phyloP scores from a whole-genome alignment of 83 land plant genomes.

The Picea mariana region DNA sequence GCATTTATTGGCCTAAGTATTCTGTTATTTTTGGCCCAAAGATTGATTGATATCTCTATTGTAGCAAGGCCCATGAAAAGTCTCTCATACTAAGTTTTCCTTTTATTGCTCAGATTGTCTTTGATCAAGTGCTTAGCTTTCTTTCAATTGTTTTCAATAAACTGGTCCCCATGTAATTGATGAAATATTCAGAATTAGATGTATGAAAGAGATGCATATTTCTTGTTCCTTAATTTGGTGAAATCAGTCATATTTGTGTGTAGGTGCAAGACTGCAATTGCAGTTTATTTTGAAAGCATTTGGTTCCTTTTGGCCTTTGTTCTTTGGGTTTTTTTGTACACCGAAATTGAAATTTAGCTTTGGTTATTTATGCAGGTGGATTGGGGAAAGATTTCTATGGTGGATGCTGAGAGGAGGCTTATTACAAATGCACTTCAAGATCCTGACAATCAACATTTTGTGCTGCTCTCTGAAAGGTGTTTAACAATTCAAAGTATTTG shows the following conservation, averaged over 20 bases:
- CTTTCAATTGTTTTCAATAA: neutral
- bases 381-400: slow-evolving; percentile 91
- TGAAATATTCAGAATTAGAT: neutral
- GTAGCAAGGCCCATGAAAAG: neutral
- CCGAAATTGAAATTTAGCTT: slow-evolving; percentile 1
- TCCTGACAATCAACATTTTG: slow-evolving; percentile 81
- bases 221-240: neutral
- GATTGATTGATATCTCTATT: neutral
- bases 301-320: neutral
- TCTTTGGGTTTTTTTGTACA: slow-evolving; percentile 9
- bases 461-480: slow-evolving; percentile 87
- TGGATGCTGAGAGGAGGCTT: slow-evolving; percentile 93
- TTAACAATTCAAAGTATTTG: neutral
- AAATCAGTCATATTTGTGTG: neutral
- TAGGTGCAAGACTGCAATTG: neutral
- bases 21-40: neutral
- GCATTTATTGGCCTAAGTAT: neutral
- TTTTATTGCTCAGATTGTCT: neutral
- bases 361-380: slow-evolving; percentile 50
- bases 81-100: neutral
- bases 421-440: slow-evolving; percentile 79
- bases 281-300: neutral
- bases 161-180: neutral
- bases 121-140: neutral
- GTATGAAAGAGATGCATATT: no score